A percentile compares a stretch with the other conserved stretches of the same genome.
phyloP scores from a whole-genome alignment of 2,329 filamentous ascomycete species.

The Colletotrichum sp. region DNA sequence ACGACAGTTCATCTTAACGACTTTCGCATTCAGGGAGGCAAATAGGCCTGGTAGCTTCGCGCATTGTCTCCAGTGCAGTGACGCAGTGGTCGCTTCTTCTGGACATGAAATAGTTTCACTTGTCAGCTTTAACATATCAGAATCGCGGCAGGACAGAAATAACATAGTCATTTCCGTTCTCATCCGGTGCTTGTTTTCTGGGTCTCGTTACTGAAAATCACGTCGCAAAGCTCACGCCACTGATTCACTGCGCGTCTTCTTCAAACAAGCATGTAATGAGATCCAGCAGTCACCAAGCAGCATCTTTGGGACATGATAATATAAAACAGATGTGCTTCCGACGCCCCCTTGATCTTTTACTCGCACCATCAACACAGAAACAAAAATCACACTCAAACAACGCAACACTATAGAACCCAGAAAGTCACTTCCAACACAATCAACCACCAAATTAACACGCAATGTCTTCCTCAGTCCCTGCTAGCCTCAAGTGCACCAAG shows the following conservation, averaged over 20 bases:
- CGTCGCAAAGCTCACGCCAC: neutral
- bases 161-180: neutral
- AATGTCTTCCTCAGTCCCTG: neutral
- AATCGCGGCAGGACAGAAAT: neutral
- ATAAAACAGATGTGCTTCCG: neutral
- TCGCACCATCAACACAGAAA: neutral
- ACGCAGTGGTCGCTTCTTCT: neutral
- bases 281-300: neutral
- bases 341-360: neutral
- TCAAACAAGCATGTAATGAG: neutral
- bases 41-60: neutral
- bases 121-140: fast-evolving
- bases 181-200: neutral
- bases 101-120: neutral
- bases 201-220: neutral
- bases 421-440: neutral
- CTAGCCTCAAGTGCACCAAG: neutral
- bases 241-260: neutral
- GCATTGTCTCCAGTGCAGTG: neutral
- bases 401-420: neutral
- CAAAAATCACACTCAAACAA: neutral
- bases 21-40: fast-evolving
- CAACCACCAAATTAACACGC: neutral
- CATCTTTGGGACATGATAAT: neutral
- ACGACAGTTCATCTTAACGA: neutral